Evolutionary conservation across 768 basidiomycete species (phyloP).

Genomic region (Artomyces pyxidatus): DNA sequence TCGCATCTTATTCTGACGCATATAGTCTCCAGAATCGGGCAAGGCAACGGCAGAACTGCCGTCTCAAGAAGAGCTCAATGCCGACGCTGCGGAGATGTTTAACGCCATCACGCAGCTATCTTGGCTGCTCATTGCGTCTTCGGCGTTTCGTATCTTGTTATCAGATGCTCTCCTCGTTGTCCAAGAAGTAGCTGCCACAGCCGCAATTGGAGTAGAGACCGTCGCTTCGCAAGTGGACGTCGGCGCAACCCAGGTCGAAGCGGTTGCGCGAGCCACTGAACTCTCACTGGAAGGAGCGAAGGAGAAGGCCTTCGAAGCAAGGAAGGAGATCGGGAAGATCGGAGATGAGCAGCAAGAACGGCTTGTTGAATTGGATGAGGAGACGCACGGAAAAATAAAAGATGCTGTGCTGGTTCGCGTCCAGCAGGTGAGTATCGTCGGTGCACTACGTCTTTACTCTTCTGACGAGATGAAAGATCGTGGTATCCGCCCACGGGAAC

Average conservation of each 20-base stretch:
- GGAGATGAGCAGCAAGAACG: neutral
- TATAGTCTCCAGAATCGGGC: neutral
- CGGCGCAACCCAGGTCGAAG: neutral
- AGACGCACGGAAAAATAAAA: neutral
- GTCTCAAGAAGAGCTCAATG: neutral
- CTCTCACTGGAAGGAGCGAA: neutral
- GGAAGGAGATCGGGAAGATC: neutral
- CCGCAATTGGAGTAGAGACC: neutral
- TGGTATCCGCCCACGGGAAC: neutral
- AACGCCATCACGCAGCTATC: neutral
- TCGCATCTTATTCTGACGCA: neutral
- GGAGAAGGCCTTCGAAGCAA: neutral
- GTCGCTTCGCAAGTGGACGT: neutral
- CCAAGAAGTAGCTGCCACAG: neutral
- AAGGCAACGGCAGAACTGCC: neutral
- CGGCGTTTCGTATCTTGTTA: neutral
- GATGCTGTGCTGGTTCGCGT: neutral
- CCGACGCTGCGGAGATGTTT: neutral
- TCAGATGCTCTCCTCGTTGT: neutral
- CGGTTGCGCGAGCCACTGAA: neutral
- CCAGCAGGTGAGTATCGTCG: constrained; percentile 1
- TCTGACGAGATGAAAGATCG: neutral
- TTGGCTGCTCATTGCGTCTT: neutral
- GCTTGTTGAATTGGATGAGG: neutral
- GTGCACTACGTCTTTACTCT: neutral